Percentiles rank a stretch among this genome's conserved stretches.
These are phyloP conservation scores for Cylindrotheca closterium DNA, from an alignment of 108 stramenopile genomes.

Conservation along the genomic window DNA sequence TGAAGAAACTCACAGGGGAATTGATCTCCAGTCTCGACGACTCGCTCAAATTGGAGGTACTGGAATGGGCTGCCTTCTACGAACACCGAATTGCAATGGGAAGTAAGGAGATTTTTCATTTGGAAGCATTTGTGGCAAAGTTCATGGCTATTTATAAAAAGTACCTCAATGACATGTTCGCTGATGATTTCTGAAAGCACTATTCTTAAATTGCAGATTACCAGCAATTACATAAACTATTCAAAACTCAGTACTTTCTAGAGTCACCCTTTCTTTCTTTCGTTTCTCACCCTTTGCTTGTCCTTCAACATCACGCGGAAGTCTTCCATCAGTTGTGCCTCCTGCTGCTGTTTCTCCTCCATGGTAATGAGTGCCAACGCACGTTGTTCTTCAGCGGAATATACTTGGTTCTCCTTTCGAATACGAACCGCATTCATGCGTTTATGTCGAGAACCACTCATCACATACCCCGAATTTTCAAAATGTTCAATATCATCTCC, in stretches of 20 bases:
- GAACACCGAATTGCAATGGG: conserved; percentile 92
- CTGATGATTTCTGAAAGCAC: conserved; percentile 16
- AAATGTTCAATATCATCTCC: conserved; percentile 91
- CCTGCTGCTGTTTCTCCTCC: conserved; percentile 98
- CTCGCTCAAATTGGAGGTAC: conserved; percentile 82
- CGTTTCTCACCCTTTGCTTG: conserved; percentile 46
- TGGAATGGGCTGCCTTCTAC: conserved; percentile 95
- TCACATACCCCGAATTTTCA: conserved; percentile 95
- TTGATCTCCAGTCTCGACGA: conserved; percentile 87
- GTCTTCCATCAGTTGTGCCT: conserved; percentile 91
- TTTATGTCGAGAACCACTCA: conserved; percentile 94
- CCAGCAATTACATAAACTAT: background rate
- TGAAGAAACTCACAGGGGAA: conserved; percentile 87
- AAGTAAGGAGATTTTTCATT: conserved; percentile 97
- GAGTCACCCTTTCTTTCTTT: conserved; percentile 18
- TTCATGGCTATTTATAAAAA: conserved; percentile 97
- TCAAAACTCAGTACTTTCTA: conserved; percentile 1
- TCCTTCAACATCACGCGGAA: conserved; percentile 85
- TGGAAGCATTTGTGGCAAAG: conserved; percentile 98
- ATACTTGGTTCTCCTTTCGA: conserved; percentile 99
- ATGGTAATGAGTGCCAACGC: conserved; percentile 95
- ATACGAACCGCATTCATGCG: conserved; percentile 99
- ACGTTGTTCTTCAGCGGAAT: conserved; percentile 96
- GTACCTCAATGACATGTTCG: conserved; percentile 89
- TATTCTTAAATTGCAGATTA: background rate